Conservation (phyloP, 225 moss, liverwort and hornwort genomes). For the Pseudoscleropodium purum region DNA sequence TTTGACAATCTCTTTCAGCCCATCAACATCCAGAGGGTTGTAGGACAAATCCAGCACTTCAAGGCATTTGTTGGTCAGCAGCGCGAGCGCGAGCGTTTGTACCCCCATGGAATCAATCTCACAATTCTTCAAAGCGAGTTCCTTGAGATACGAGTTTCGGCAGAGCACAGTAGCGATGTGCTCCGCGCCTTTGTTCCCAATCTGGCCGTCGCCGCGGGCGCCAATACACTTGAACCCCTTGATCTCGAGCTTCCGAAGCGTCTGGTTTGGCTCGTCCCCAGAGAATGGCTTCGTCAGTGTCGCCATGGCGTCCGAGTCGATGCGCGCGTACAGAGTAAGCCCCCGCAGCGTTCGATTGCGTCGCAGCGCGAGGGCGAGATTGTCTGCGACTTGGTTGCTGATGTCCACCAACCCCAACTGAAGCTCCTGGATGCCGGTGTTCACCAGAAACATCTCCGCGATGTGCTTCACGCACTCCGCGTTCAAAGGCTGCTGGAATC, state of each 20-base stretch:
- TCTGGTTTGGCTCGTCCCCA: slow-evolving; percentile 40
- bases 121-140: slow-evolving; percentile 45
- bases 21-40: slow-evolving; percentile 37
- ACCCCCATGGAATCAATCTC: slow-evolving; percentile 46
- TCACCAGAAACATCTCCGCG: slow-evolving; percentile 52
- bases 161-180: slow-evolving; percentile 33
- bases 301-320: slow-evolving; percentile 43
- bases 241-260: slow-evolving; percentile 35
- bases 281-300: slow-evolving; percentile 43
- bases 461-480: slow-evolving; percentile 56
- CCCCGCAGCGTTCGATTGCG: slow-evolving; percentile 32
- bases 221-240: slow-evolving; percentile 45
- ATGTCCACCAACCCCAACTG: slow-evolving; percentile 49
- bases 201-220: slow-evolving; percentile 33
- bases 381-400: slow-evolving; percentile 38
- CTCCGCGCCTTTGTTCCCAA: slow-evolving; percentile 54
- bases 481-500: slow-evolving; percentile 51
- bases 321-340: slow-evolving; percentile 40
- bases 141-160: slow-evolving; percentile 23
- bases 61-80: slow-evolving; percentile 17
- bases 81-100: slow-evolving; percentile 41
- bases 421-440: slow-evolving; percentile 35
- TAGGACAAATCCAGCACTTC: slow-evolving; percentile 47
- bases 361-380: slow-evolving; percentile 36
- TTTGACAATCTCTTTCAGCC: slow-evolving; percentile 43